Evolutionary conservation across 73 alveolate genomes (phyloP).

Genomic region (Blepharisma stoltei): DNA sequence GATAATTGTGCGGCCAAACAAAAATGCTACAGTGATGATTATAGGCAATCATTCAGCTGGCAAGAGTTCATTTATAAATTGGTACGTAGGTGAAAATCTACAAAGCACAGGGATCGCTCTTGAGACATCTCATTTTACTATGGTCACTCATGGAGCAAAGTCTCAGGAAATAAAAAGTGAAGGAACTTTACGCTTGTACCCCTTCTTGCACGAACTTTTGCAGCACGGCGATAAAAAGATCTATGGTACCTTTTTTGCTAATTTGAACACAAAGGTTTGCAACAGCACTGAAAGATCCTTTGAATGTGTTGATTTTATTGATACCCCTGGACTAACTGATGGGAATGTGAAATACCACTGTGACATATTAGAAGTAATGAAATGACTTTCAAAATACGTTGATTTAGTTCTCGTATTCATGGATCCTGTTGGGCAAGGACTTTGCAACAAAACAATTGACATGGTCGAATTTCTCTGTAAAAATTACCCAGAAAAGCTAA

Average conservation of each 20-base stretch:
- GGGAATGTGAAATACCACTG: conserved; percentile 41
- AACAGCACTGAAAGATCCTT: conserved; percentile 24
- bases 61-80: conserved; percentile 41
- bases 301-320: conserved; percentile 38
- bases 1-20: conserved; percentile 34
- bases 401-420: conserved; percentile 42
- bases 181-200: conserved; percentile 25
- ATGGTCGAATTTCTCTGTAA: conserved; percentile 14
- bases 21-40: conserved; percentile 38
- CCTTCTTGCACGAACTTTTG: conserved; percentile 17
- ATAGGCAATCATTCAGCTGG: conserved; percentile 58
- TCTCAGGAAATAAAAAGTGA: conserved; percentile 35
- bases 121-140: conserved; percentile 46
- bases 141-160: conserved; percentile 37
- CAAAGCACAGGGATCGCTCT: conserved; percentile 41
- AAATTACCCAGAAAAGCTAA: conserved; percentile 8
- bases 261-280: conserved; percentile 9
- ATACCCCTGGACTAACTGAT: conserved; percentile 60
- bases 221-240: not conserved
- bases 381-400: conserved; percentile 35
- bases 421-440: conserved; percentile 50
- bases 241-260: conserved; percentile 5
- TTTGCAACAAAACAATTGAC: conserved; percentile 41
- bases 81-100: conserved; percentile 43
- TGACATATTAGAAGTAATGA: conserved; percentile 34